Percentiles rank a stretch among this genome's conserved stretches.
Evolutionary conservation across 2,329 filamentous ascomycete genomes (phyloP).

Genomic region (Bipolaris cookei): DNA sequence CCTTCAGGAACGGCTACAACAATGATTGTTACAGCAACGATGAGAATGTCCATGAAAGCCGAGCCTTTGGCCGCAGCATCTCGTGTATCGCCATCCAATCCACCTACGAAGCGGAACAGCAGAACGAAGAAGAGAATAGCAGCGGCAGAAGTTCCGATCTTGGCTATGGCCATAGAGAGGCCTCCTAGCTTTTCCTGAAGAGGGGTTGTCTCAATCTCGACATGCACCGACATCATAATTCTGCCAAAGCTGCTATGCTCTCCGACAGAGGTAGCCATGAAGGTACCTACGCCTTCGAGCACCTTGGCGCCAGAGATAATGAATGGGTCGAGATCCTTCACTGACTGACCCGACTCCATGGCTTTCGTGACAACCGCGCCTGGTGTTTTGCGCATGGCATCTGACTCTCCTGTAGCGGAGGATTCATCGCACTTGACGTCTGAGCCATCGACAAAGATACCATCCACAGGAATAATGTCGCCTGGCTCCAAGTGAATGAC

Average conservation of each 20-base stretch:
- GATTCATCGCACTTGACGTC: conserved; percentile 74
- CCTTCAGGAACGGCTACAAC: conserved; percentile 53
- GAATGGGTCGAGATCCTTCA: conserved; percentile 67
- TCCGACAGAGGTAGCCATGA: conserved; percentile 62
- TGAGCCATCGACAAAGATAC: conserved; percentile 69
- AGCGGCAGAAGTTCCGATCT: conserved; percentile 54
- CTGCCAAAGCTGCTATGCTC: conserved; percentile 63
- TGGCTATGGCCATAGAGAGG: conserved; percentile 60
- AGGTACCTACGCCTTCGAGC: conserved; percentile 59
- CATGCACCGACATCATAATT: conserved; percentile 63
- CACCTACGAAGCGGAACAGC: conserved; percentile 48
- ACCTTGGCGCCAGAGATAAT: conserved; percentile 64
- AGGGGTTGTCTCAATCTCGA: conserved; percentile 60
- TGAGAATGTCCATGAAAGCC: conserved; percentile 51
- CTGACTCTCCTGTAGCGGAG: conserved; percentile 74
- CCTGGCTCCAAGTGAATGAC: conserved; percentile 72
- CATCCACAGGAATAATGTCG: conserved; percentile 72
- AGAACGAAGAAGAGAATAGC: conserved; percentile 49
- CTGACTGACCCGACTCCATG: conserved; percentile 58
- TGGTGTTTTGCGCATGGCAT: conserved; percentile 69
- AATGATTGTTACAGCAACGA: conserved; percentile 52
- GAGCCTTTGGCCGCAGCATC: conserved; percentile 41
- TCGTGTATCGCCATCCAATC: conserved; percentile 35
- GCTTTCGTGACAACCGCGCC: conserved; percentile 65
- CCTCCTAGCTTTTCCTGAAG: conserved; percentile 61